Percentiles rank a stretch among this genome's conserved stretches.
phyloP scores from a whole-genome alignment of 192 early-diverging fungal genomes.

The Lobosporangium transversale region DNA sequence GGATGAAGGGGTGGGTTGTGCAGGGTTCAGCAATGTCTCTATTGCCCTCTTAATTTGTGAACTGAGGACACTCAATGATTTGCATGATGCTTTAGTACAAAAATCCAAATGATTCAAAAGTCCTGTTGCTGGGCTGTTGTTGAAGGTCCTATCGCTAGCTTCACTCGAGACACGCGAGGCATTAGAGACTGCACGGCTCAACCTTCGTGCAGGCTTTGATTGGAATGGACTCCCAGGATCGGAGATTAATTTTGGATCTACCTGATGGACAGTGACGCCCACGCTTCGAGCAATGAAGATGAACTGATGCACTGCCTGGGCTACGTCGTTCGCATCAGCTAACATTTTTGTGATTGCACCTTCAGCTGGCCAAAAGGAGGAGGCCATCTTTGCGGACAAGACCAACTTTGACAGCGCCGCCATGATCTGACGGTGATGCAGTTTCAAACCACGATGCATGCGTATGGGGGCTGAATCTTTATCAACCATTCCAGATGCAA shows the following conservation, averaged over 20 bases:
- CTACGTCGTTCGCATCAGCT: conserved; percentile 78
- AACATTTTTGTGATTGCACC: conserved; percentile 82
- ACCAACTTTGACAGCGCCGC: conserved; percentile 84
- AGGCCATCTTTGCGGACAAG: conserved; percentile 81
- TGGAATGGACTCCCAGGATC: conserved; percentile 31
- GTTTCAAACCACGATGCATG: conserved; percentile 70
- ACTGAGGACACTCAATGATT: conserved; percentile 27
- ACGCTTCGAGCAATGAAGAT: conserved; percentile 53
- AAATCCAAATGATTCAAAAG: conserved; percentile 47
- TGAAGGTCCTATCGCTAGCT: background rate
- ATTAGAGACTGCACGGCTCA: conserved; percentile 25
- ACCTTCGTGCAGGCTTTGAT: conserved; percentile 11
- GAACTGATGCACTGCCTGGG: conserved; percentile 80
- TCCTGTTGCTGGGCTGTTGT: conserved; percentile 2
- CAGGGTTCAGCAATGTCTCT: conserved; percentile 14
- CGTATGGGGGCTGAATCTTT: conserved; percentile 75
- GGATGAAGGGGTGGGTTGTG: conserved; percentile 2
- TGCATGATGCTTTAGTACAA: conserved; percentile 43
- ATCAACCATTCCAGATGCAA: conserved; percentile 78
- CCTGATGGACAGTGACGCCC: conserved; percentile 44
- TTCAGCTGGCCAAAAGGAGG: conserved; percentile 91
- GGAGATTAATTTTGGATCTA: conserved; percentile 54
- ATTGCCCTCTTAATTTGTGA: conserved; percentile 38
- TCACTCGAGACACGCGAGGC: conserved; percentile 19
- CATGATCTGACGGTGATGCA: conserved; percentile 81